Base-by-base conservation (phyloP, 331 rosid genomes). In the Ulmus americana region DNA sequence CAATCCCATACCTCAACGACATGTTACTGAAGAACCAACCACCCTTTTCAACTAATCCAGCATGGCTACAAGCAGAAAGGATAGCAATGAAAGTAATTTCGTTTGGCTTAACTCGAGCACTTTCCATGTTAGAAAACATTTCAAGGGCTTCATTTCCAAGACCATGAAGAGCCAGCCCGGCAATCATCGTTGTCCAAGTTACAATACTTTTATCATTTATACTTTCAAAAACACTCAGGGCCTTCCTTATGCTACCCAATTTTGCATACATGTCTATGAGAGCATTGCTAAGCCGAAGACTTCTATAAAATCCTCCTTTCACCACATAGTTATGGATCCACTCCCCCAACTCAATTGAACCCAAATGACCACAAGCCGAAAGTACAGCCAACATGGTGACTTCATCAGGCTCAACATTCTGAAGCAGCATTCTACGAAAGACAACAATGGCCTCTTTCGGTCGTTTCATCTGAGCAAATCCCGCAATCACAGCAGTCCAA, bases 11-110 rank as follows among this genome's bases (percentile, higher is more conserved):
- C 42, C 57, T 70, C 8, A 72, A 76, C 39, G 59, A 49, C 91
- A 87, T 84, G 42, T 61, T 63, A 3, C 46, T 10, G 70, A 87
- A 87, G 47, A 57, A 74, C 57, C 75, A 13, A 5, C 57, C 73
- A 22, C 91, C 86, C 58, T 39, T 52, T 44, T 82, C 87, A 39
- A 84, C 82, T 69, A 80, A 76, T 14, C 86, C 78, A 10, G 59
- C 85, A 77, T 85, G 91, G 63, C 86, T 75, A 70, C 95, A 87
- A 72, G 95, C 95, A 43, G 87, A 84, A 67, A 87, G 91, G 65
- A 87, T 40, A 38, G 91, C 86, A 5, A 79, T 60, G 62, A 82
- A 87, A 54, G 91, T 87, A 52, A 82, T 62, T 56, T 80, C 73
- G 20, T 82, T 82, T 1, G 95, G 91, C 69, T 63, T 70, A 8